Percentiles rank a stretch among this genome's conserved stretches.
Conservation (phyloP, 305 asterid species). For the Striga hermonthica region DNA sequence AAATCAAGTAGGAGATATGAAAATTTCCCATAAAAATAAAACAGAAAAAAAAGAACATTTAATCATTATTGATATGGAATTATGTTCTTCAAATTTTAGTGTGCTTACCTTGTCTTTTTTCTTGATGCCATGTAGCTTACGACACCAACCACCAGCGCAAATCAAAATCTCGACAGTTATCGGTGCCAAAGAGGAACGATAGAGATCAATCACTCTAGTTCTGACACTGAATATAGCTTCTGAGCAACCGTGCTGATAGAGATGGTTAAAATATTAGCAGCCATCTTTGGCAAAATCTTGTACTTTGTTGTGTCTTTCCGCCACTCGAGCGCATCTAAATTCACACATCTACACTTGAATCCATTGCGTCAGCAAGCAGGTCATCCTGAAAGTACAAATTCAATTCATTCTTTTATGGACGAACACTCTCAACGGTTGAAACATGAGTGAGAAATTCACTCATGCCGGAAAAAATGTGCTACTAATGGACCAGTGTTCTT, state of each 20-base stretch:
- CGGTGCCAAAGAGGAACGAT: background rate
- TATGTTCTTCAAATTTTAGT: no score
- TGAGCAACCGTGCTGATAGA: background rate
- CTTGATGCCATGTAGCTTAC: conserved; percentile 1
- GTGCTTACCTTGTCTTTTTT: background rate
- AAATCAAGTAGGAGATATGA: no score
- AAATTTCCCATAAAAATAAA: no score
- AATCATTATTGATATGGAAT: no score
- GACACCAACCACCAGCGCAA: background rate
- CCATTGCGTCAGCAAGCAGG: background rate
- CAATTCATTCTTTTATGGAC: background rate
- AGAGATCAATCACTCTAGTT: background rate
- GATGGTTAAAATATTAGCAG: background rate
- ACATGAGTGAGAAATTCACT: conserved; percentile 7
- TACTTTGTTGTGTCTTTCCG: background rate
- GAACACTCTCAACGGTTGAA: background rate
- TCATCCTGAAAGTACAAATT: no score
- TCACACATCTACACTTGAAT: background rate
- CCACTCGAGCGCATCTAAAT: conserved; percentile 13
- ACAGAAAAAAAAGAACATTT: no score
- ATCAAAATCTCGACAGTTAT: background rate
- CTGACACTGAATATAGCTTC: background rate
- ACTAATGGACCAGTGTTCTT: background rate
- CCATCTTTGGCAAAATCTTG: background rate
- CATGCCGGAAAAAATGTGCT: background rate